Percentiles rank a stretch among this genome's conserved stretches.
Conservation (phyloP, 495 filamentous ascomycete species). For the Penicillium verhagenii region DNA sequence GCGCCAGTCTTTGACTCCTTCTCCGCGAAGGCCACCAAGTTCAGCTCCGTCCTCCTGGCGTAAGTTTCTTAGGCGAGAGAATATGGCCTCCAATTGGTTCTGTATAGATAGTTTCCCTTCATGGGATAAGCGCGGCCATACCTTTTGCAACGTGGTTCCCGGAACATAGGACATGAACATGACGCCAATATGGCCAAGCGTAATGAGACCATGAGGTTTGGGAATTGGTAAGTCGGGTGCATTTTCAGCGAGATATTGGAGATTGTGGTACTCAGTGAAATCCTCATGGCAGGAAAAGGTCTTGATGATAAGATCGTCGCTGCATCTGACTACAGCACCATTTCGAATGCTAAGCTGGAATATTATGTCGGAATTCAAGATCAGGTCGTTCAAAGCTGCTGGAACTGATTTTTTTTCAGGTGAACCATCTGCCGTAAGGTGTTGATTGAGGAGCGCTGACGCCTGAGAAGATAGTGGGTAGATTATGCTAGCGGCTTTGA, state of each 20-base stretch:
- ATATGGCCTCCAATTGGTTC: slow-evolving; percentile 30
- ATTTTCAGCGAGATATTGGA: slow-evolving; percentile 33
- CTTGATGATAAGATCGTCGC: slow-evolving; percentile 30
- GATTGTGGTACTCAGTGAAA: slow-evolving; percentile 32
- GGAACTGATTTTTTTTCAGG: not conserved
- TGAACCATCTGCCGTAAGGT: not conserved
- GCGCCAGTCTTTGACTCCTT: slow-evolving; percentile 32
- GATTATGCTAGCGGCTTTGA: not conserved
- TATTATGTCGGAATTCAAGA: not conserved
- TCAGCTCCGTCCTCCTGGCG: slow-evolving; percentile 15
- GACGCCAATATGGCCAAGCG: slow-evolving; percentile 20
- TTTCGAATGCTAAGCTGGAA: not conserved
- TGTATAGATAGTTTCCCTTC: slow-evolving; percentile 32
- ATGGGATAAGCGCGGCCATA: slow-evolving; percentile 24
- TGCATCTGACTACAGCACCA: slow-evolving; percentile 24
- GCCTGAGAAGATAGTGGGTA: not conserved
- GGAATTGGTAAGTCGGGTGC: slow-evolving; percentile 31
- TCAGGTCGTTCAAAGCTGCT: not conserved
- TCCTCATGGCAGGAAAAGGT: slow-evolving; percentile 20
- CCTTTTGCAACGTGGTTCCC: slow-evolving; percentile 25
- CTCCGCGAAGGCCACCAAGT: slow-evolving; percentile 31
- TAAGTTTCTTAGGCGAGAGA: slow-evolving; percentile 27
- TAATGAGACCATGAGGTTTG: slow-evolving; percentile 31
- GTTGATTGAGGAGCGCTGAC: not conserved
- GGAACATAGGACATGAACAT: slow-evolving; percentile 37